Base-by-base conservation (phyloP, 257 asterid species). In the Linaria vulgaris region DNA sequence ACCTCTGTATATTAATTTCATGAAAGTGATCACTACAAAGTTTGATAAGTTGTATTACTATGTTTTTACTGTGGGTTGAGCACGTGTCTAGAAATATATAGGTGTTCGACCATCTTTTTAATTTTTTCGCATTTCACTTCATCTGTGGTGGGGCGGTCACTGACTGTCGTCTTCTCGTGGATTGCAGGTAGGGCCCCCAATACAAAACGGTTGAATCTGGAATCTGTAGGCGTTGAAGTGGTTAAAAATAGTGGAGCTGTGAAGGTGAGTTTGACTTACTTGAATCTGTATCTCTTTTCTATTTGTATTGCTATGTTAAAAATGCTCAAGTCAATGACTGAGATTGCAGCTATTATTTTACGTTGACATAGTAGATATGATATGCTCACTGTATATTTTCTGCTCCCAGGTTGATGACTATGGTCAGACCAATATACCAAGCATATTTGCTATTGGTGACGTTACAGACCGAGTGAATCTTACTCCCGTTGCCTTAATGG, bases 361-460 rank as follows among this genome's bases (percentile, higher is more conserved):
- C 60, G 8, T 58, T 43, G 44, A 30, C 15, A 23, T 68, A 30
- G 59, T 52, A 51, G 59, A 48, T 38, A 56, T 57, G 53, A 46
- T 45, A 7, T 51, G 5, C 25, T 61, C 62, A 19, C 59, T 43
- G 11, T 27, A 12, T 48, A 64, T 16, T 70, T 9, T 57, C 43
- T 51, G 37, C 27, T 69, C 43, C 23, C 85, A 94, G 99, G 96
- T 90, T 16, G 84, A 90, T 59, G 87, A 71, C 64, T 84, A 78
- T 68, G 90, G 96, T 38, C 87, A 74, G n/a, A 90, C 99, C 70
- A 94, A 84, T 59, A 27, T 94, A 67, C 96, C 97, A 20, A 94
- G 97, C 85, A 87, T 94, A 78, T 90, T 97, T 97, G 99, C 99
- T 25, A 80, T 94, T 23, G 97, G 96, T 37, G 97, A 94, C 77